Conservation (phyloP, 2,329 filamentous ascomycete genomes). For the Xylaria arbuscula region DNA sequence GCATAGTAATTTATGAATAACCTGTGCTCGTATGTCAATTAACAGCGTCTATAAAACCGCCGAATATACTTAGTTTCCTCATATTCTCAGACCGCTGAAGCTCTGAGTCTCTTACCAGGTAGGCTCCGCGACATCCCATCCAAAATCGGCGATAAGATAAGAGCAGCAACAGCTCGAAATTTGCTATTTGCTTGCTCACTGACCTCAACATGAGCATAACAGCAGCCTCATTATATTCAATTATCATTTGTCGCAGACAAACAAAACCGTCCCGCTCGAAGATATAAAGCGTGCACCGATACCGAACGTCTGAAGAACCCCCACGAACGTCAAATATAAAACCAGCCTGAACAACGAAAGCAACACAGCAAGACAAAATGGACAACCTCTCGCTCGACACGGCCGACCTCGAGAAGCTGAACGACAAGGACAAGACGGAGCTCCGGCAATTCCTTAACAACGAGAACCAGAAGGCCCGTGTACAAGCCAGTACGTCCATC, state of each 20-base stretch:
- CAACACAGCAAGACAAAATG: slow-evolving; percentile 10
- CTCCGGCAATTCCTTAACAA: slow-evolving; percentile 86
- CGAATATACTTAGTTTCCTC: too few relatives aligned
- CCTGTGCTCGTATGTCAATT: too few relatives aligned
- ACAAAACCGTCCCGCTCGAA: too few relatives aligned
- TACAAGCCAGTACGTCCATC: slow-evolving; percentile 59
- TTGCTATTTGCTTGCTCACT: slow-evolving; percentile 11
- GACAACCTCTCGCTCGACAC: slow-evolving; percentile 55
- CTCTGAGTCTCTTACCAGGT: neutral
- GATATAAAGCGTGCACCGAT: too few relatives aligned
- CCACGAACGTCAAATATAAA: neutral
- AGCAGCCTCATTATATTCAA: too few relatives aligned
- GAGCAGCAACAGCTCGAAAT: slow-evolving; percentile 27
- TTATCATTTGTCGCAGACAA: too few relatives aligned
- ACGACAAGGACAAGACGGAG: slow-evolving; percentile 84
- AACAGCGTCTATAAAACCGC: too few relatives aligned
- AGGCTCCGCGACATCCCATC: neutral
- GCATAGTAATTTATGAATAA: neutral
- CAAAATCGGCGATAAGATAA: slow-evolving; percentile 43
- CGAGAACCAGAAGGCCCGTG: slow-evolving; percentile 84
- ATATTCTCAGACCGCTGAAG: too few relatives aligned
- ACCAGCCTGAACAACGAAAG: neutral
- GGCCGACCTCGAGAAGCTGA: slow-evolving; percentile 78
- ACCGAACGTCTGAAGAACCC: too few relatives aligned
- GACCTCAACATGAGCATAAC: neutral